These are phyloP conservation scores for Colletotrichum somersetense DNA, from an alignment of 2,329 filamentous ascomycete genomes.

Conservation along the genomic window DNA sequence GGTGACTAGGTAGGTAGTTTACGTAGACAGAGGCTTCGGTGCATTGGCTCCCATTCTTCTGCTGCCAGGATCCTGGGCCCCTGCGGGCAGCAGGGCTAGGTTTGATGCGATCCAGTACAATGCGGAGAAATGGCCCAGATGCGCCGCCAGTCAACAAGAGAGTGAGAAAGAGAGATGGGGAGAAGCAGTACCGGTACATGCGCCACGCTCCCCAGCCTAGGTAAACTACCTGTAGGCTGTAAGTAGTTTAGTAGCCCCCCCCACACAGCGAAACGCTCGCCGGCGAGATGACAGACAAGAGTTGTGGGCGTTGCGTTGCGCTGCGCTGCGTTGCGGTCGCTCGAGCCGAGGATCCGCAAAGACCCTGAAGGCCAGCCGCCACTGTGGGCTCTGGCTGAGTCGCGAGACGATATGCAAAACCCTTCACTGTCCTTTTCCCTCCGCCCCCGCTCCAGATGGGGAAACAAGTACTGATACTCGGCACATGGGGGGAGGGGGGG, in stretches of 20 bases:
- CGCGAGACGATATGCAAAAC: constrained; percentile 29
- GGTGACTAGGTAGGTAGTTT: too few species aligned
- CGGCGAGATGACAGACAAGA: constrained; percentile 24
- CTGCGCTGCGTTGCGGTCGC: constrained; percentile 26
- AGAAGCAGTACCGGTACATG: constrained; percentile 30
- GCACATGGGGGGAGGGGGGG: neutral
- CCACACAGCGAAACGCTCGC: constrained; percentile 40
- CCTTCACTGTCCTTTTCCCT: neutral
- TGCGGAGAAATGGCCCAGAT: constrained; percentile 35
- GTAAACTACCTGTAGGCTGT: neutral
- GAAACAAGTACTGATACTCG: constrained; percentile 32
- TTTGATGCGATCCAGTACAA: constrained; percentile 40
- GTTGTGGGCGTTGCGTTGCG: constrained; percentile 19
- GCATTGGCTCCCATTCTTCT: constrained; percentile 29
- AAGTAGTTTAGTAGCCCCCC: too few species aligned
- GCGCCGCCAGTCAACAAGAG: neutral
- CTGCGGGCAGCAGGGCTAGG: constrained; percentile 5
- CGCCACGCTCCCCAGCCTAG: constrained; percentile 10
- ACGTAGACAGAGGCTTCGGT: constrained; percentile 31
- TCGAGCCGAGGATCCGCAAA: constrained; percentile 42
- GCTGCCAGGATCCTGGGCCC: constrained; percentile 27
- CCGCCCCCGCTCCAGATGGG: constrained; percentile 16
- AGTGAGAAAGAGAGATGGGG: neutral
- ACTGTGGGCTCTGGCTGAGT: constrained; percentile 22
- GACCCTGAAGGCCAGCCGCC: constrained; percentile 26